phyloP scores from a whole-genome alignment of 306 rosid species.

The Styphnolobium japonicum region DNA sequence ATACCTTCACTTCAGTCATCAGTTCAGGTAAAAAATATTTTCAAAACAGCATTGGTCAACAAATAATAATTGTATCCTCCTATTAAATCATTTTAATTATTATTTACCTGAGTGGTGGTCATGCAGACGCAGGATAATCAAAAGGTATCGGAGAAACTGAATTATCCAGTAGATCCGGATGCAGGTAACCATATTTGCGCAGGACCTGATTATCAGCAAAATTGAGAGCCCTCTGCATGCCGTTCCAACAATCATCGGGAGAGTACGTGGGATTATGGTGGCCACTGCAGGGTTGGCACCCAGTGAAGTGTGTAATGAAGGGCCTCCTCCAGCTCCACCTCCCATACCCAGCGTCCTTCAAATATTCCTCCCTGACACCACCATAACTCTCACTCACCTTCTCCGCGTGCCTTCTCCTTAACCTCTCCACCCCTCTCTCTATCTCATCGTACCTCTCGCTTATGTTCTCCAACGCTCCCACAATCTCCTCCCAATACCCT shows the following conservation, averaged over 20 bases:
- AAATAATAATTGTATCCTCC: background rate
- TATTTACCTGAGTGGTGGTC: background rate
- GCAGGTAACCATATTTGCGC: conserved; percentile 52
- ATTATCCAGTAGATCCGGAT: conserved; percentile 28
- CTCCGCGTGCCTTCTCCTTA: conserved; percentile 73
- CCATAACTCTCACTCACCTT: conserved; percentile 57
- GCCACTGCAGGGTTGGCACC: conserved; percentile 89
- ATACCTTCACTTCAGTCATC: background rate
- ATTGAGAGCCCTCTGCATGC: conserved; percentile 57
- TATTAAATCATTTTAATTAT: background rate
- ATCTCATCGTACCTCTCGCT: conserved; percentile 27
- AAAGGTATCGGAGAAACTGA: conserved; percentile 46
- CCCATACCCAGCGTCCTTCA: conserved; percentile 40
- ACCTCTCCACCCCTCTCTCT: conserved; percentile 28
- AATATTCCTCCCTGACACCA: conserved; percentile 43
- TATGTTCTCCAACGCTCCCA: conserved; percentile 36
- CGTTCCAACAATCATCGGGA: conserved; percentile 58
- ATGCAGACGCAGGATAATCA: conserved; percentile 44
- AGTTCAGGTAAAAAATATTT: too few species aligned
- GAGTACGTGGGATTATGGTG: conserved; percentile 47
- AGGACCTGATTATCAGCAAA: conserved; percentile 83
- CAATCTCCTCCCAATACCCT: conserved; percentile 67
- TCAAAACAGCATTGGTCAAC: background rate
- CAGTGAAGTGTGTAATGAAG: conserved; percentile 73
- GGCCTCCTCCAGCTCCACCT: conserved; percentile 62